Base-by-base conservation (phyloP, 805 yeast species). In the Groenewaldozyma tartarivorans region DNA sequence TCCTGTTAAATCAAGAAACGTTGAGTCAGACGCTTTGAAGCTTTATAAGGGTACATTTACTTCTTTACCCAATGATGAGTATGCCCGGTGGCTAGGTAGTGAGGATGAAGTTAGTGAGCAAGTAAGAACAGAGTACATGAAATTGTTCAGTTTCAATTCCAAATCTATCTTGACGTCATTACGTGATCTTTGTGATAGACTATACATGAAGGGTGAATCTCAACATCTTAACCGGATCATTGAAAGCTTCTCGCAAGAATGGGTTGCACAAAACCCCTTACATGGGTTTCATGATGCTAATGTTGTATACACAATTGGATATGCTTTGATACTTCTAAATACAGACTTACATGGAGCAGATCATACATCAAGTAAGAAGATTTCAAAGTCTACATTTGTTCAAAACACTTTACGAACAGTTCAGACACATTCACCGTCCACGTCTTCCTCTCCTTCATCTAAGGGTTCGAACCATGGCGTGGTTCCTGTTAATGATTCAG, bases 171-270 rank as follows among this genome's bases (percentile, higher is more conserved):
- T 83, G 33, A 57, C 60, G 2, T 66, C 86, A 1, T 67, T 86
- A 15, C 63, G 86, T 24, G 58, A 59, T 35, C 62, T 85, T 24
- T 84, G 94, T 49, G 68, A 71, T 30, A 73, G 69, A 48, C 55
- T 85, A n/a, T 81, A 79, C 59, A 68, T 86, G 51, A 75, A 76
- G 53, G 95, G 90, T 4, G 95, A 86, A 60, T 77, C 92, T 2
- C 88, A 81, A 51, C 81, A 80, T 52, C 76, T 85, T 39, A 92
- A 84, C 58, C 69, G 83, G 37, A 71, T 85, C 22, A 62, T 86
- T 42, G 79, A 81, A 34, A 69, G 78, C 2, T 79, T 83, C 53
- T 73, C 92, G 16, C 65, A 66, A 39, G 71, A 78, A 40, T 85
- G 88, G 79, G 62, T 67, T 18, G 56, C 56, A 21, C 71, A 55